Base-by-base conservation (phyloP, 352 stramenopile species). In the Phytophthora hibernalis region DNA sequence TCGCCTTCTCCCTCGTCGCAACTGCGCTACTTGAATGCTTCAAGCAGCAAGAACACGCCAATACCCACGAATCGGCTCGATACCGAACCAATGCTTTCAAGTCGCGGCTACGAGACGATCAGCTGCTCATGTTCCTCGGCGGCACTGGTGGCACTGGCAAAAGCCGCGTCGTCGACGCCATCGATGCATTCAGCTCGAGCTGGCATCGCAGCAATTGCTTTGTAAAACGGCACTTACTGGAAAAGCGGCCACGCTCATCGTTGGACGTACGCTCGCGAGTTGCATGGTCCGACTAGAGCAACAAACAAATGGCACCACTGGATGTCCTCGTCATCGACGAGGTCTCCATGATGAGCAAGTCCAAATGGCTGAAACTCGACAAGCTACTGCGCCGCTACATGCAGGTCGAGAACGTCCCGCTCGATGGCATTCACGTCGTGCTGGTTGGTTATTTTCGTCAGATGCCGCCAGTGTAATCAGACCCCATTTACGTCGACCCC, bases 371-470 rank as follows among this genome's bases (percentile, higher is more conserved):
- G 9, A 30, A 42, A 37, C 30, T 60, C 5, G 58, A 60, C 15
- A 59, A 64, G 8, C 9, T 60, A 18, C 11, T 59, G 10, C 58
- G 21, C 2, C 13, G 18, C 2, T 48, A 48, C 5, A 54, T 18
- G 49, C 8, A 49, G 6, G 8, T 49, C 5, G 3, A n/a, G 1
- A 21, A 28, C 15, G 26, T 66, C 2, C 38, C 40, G 20, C 60
- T 66, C 24, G 58, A 49, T 15, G 49, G 49, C 1, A 5, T 54
- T 22, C 42, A 66, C 11, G 12, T 59, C 2, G 48, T 59, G 9
- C 26, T 65, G 3, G 58, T 65, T 18, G 48, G 58, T 8, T 38
- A 59, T 42, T 65, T 59, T 20, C 13, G 49, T 8, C 58, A 59
- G 10, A 42, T 59, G 28, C 40, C 37, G 30, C 58, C 48, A 1